Evolutionary conservation across 257 asterid species (phyloP), one percentile per base, ranked within the genome.

Genomic region (Rubia yunnanensis): DNA sequence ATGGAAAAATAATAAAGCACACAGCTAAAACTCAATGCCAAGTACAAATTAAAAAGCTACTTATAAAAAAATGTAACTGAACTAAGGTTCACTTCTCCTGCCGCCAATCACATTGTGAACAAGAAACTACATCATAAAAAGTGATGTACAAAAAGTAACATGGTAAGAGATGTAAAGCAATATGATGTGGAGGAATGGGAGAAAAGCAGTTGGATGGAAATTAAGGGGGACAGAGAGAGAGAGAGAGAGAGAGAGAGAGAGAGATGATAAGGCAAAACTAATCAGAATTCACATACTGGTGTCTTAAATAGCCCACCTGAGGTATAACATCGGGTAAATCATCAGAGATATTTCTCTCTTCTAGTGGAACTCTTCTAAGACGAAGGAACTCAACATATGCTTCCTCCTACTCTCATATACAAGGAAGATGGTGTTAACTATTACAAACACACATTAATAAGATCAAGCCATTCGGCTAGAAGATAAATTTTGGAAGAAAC

Each of bases 311-410:
- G 53, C 68, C 73, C 67, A 92, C 98, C 90, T 85, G 81, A 70
- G 91, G 76, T 60, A 89, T 80, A 72, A 87, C 68, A 81, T 92
- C 95, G 68, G 82, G 81, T 75, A 72, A 87, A 63, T 80, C 87
- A 60, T 80, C 81, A 10, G 81, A 63, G 38, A 81, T 75, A 77
- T 80, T 46, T 74, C 91, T 83, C 83, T 85, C 92, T 73, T 76
- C 86, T 55, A 89, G 83, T 63, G 95, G 96, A 77, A 87, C 84
- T 57, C 88, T 79, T 79, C 86, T 78, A 71, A 78, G 70, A 44
- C 81, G 78, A 50, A 92, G 88, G 80, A 83, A 88, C 72, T 89
- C 96, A 38, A 92, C 80, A 63, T 92, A 89, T 48, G 94, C 95
- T 78, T 84, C 96, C 85, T 89, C 99, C 99, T 92, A 74, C 66